Evolutionary conservation across 805 yeast species (phyloP).

Genomic region (Metschnikowia chrysomelidarum): DNA sequence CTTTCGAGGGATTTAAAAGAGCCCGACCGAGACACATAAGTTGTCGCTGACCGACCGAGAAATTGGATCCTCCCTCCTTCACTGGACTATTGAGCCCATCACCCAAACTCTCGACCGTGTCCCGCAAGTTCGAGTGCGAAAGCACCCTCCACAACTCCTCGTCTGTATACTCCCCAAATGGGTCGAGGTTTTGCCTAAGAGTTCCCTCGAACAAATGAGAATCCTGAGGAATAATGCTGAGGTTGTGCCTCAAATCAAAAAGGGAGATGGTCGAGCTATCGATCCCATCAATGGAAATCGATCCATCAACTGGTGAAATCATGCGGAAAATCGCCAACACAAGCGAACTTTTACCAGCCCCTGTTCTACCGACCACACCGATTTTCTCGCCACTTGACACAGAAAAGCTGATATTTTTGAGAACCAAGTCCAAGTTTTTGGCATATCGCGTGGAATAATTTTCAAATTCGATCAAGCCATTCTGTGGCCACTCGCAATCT

Average conservation of each 20-base stretch:
- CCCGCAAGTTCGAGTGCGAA: slow-evolving; percentile 21
- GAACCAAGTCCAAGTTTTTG: slow-evolving; percentile 73
- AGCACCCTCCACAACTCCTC: slow-evolving; percentile 24
- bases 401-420: slow-evolving; percentile 62
- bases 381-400: slow-evolving; percentile 78
- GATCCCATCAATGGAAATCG: slow-evolving; percentile 21
- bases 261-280: slow-evolving; percentile 18
- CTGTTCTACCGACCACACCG: slow-evolving; percentile 94
- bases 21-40: slow-evolving; percentile 27
- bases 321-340: slow-evolving; percentile 27
- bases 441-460: slow-evolving; percentile 84
- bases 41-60: slow-evolving; percentile 27
- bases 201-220: slow-evolving; percentile 27
- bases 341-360: slow-evolving; percentile 38
- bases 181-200: slow-evolving; percentile 54
- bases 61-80: slow-evolving; percentile 25
- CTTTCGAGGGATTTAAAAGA: slow-evolving; percentile 17
- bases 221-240: slow-evolving; percentile 29
- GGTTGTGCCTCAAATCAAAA: slow-evolving; percentile 22
- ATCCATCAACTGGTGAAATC: slow-evolving; percentile 21
- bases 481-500: slow-evolving; percentile 15
- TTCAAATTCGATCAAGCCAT: slow-evolving; percentile 10
- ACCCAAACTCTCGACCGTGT: slow-evolving; percentile 15
- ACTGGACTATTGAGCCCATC: slow-evolving; percentile 21
- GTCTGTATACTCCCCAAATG: slow-evolving; percentile 43